A percentile compares a stretch with the other conserved stretches of the same genome.
These are phyloP conservation scores for Biscutella laevigata DNA, from an alignment of 441 rosid genomes.

Conservation along the genomic window DNA sequence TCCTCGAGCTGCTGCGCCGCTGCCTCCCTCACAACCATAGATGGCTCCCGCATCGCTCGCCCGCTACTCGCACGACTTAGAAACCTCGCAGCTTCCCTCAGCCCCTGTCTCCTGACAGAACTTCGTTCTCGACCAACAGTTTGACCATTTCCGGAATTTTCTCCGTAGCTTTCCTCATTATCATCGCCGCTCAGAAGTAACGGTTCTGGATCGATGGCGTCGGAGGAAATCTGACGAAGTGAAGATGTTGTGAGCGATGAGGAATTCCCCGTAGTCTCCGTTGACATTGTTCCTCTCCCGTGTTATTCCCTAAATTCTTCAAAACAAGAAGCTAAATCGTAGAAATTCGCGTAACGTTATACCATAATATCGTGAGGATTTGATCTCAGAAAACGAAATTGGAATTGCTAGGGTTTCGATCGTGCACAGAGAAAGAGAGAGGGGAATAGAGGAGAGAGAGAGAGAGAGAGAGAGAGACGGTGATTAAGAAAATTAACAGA, in stretches of 20 bases:
- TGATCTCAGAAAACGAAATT: slow-evolving; percentile 5
- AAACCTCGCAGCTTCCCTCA: slow-evolving; percentile 81
- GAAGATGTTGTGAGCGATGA: slow-evolving; percentile 6
- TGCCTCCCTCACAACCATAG: slow-evolving; percentile 81
- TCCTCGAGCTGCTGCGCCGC: slow-evolving; percentile 99
- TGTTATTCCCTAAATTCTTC: background rate
- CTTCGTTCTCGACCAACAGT: slow-evolving; percentile 27
- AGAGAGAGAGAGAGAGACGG: background rate
- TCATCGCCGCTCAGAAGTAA: slow-evolving; percentile 35
- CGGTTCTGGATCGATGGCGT: slow-evolving; percentile 42
- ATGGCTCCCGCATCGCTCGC: slow-evolving; percentile 81
- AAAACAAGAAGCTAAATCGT: background rate
- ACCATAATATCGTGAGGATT: slow-evolving; percentile 11
- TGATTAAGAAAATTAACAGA: background rate
- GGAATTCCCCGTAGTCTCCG: slow-evolving; percentile 23
- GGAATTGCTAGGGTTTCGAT: slow-evolving; percentile 25
- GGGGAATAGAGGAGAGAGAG: too few relatives aligned
- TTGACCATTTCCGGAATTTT: slow-evolving; percentile 22
- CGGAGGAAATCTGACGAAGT: slow-evolving; percentile 16
- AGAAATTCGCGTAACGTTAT: slow-evolving; percentile 13
- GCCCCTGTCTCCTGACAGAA: slow-evolving; percentile 46
- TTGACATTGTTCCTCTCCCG: slow-evolving; percentile 23
- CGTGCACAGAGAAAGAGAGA: background rate
- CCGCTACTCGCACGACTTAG: slow-evolving; percentile 86
- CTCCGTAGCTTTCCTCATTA: slow-evolving; percentile 24